Conservation (phyloP, 1,139 yeast genomes). For the Debaryomyces sp. region DNA sequence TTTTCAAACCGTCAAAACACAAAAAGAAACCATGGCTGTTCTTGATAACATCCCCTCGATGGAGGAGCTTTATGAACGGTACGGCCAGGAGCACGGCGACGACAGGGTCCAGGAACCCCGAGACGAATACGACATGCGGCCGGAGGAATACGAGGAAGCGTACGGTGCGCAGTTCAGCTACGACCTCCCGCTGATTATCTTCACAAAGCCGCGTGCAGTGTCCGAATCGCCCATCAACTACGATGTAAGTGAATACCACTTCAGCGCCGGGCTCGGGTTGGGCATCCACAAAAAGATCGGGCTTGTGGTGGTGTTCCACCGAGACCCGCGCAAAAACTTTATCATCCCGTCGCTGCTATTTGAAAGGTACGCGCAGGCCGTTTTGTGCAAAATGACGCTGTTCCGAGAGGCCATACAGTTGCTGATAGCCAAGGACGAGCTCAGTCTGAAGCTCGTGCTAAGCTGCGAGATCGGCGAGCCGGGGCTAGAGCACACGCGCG, state of each 20-base stretch:
- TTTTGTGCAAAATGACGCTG: not conserved
- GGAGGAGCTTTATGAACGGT: too few relatives aligned
- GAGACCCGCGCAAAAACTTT: not conserved
- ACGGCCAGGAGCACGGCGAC: too few relatives aligned
- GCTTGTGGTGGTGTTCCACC: not conserved
- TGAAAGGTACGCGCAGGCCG: not conserved
- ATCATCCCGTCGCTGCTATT: not conserved
- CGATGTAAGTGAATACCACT: not conserved
- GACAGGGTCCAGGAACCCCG: too few relatives aligned
- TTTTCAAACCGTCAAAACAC: too few relatives aligned
- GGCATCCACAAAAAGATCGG: not conserved
- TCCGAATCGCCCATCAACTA: not conserved
- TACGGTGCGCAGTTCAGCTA: not conserved
- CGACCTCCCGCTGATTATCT: not conserved
- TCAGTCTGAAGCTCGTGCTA: not conserved
- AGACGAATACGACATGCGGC: too few relatives aligned
- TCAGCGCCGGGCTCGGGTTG: not conserved
- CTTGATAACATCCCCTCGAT: too few relatives aligned
- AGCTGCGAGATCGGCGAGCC: not conserved
- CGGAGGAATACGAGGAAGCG: not conserved
- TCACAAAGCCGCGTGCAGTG: not conserved
- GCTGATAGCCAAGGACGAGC: not conserved
- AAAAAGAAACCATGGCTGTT: too few relatives aligned
- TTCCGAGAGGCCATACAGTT: not conserved
- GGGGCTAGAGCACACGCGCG: not conserved